phyloP scores from a whole-genome alignment of 495 filamentous ascomycete species.

The Hapsidospora chrysogenum region DNA sequence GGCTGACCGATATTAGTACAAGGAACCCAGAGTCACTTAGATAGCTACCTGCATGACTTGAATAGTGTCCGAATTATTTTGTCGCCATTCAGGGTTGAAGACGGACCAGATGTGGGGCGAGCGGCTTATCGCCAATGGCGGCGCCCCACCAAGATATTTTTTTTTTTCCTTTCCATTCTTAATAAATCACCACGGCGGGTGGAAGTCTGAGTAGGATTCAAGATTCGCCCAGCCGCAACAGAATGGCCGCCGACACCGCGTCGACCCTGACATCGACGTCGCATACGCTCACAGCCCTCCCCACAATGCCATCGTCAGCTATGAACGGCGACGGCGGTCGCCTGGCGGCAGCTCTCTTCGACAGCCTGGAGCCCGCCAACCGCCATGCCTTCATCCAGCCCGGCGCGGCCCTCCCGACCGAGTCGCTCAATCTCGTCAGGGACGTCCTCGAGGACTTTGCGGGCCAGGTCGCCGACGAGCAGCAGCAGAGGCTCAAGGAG shows the following conservation, averaged over 20 bases:
- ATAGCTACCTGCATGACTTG: no score
- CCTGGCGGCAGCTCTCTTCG: slow-evolving; percentile 22
- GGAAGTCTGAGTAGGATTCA: no score
- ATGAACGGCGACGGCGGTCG: slow-evolving; percentile 14
- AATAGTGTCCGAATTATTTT: no score
- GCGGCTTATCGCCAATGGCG: no score
- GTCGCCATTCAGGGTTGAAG: no score
- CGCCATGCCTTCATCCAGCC: slow-evolving; percentile 58
- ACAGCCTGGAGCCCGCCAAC: slow-evolving; percentile 24
- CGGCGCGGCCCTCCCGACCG: slow-evolving; percentile 38
- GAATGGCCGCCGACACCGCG: slow-evolving; percentile 21
- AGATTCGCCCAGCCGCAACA: no score
- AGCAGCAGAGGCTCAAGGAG: slow-evolving; percentile 38
- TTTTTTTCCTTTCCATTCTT: no score
- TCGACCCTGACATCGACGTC: slow-evolving; percentile 40
- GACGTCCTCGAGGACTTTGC: slow-evolving; percentile 62
- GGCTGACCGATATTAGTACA: no score
- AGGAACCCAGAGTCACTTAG: no score
- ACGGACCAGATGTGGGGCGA: no score
- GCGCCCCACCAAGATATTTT: no score
- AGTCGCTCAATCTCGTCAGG: slow-evolving; percentile 55
- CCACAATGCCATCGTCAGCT: slow-evolving; percentile 16
- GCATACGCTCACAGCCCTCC: slow-evolving; percentile 30
- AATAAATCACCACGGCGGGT: no score
- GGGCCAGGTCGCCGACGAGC: slow-evolving; percentile 43